phyloP scores from a whole-genome alignment of 2,329 filamentous ascomycete genomes.

The Gnomoniopsis smithogilvyi region DNA sequence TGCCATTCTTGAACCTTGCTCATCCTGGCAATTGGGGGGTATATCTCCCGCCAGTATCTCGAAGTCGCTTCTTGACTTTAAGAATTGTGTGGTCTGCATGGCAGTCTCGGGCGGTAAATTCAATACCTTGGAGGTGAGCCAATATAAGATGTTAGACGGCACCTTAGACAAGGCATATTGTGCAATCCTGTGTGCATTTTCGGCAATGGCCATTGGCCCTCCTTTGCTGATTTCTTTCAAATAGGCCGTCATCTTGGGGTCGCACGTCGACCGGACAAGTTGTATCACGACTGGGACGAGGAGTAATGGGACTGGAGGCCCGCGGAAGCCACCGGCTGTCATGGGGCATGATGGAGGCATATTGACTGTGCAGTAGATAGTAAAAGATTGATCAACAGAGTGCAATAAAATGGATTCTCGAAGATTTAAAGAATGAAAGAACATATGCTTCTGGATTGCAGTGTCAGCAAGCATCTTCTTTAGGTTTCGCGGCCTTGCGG shows the following conservation, averaged over 20 bases:
- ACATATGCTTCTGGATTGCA: too few species aligned
- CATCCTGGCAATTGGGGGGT: too few species aligned
- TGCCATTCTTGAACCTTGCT: background rate
- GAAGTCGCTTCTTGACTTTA: slow-evolving; percentile 12
- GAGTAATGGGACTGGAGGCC: slow-evolving; percentile 11
- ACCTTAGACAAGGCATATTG: slow-evolving; percentile 14
- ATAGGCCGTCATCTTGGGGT: slow-evolving; percentile 3
- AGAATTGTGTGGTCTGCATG: slow-evolving; percentile 12
- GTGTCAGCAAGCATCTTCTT: too few species aligned
- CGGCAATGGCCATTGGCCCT: slow-evolving; percentile 9
- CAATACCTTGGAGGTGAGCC: slow-evolving; percentile 15
- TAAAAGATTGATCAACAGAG: too few species aligned
- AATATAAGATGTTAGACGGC: slow-evolving; percentile 12
- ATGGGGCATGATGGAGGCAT: slow-evolving; percentile 10
- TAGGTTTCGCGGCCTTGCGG: too few species aligned
- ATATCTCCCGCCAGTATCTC: background rate
- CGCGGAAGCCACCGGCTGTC: slow-evolving; percentile 5
- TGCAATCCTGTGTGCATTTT: slow-evolving; percentile 12
- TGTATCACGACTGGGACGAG: slow-evolving; percentile 14
- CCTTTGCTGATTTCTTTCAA: background rate
- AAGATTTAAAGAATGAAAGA: too few species aligned
- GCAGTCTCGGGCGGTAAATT: slow-evolving; percentile 10
- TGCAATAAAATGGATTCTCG: too few species aligned
- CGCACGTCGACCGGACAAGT: slow-evolving; percentile 7
- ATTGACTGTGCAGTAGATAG: background rate